Evolutionary conservation across 108 stramenopile species (phyloP), one percentile per base, ranked within the genome.

Genomic region (Fistulifera solaris): DNA sequence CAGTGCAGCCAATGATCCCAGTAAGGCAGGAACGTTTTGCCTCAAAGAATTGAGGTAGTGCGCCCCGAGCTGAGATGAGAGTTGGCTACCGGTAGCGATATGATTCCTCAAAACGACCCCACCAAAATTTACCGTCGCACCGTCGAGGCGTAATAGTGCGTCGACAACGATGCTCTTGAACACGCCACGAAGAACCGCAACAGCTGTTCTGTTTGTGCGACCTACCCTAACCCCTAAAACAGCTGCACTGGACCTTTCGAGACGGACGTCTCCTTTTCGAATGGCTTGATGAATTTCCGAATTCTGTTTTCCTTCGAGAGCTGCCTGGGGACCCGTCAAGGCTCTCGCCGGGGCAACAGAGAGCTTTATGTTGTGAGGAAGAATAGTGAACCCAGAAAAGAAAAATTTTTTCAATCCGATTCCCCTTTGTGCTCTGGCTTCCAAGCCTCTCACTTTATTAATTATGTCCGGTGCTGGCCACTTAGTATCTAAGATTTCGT

Each of bases 1-100:
- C 57, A 95, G 74, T 0, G 89, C 88, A 25, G 85, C 65, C 45
- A 95, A 68, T 2, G 83, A 77, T 1, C 91, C 94, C 12, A 94
- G 61, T 44, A 94, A 63, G 16, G 77, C 77, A 40, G 91, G 85
- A 5, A 91, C 75, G 48, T 93, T 90, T 47, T 76, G 71, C 40
- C 78, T 70, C 10, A 93, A 39, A 13, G 82, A 81, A 35, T 76
- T 54, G 43, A 79, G 28, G 62, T 95, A 95, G 56, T 94, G 93
- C 17, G 83, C 78, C 1, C 52, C 62, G 14, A 86, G 41, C 54
- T 70, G 72, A 14, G 85, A 76, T 12, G 45, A 26, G 6, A 86
- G 65, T 44, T 86, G 80, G 7, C 59, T 51, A 15, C 65, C 61
- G 18, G 69, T 78, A 0, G 81, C 63, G 18, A 77, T 65, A 55